Percentiles rank a stretch among this genome's conserved stretches.
These are phyloP conservation scores for Boletus pseudo-olivaceus DNA, from an alignment of 768 basidiomycete species.

Conservation along the genomic window DNA sequence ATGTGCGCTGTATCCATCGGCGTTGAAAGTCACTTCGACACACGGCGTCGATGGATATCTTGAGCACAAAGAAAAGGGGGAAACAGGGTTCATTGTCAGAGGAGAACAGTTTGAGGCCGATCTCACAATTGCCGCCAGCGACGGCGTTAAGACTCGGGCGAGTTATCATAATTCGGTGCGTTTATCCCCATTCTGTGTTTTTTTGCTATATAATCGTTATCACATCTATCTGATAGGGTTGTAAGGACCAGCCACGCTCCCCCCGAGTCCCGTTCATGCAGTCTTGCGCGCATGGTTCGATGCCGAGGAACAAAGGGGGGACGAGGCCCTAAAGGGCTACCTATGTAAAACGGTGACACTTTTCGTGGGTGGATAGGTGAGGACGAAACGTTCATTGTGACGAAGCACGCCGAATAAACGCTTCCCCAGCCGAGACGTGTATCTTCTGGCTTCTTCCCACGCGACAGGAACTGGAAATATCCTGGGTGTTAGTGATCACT, in stretches of 20 bases:
- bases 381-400: not conserved
- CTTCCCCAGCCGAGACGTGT: slow-evolving; percentile 10
- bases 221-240: slow-evolving; percentile 12
- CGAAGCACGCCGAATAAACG: not conserved
- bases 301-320: slow-evolving; percentile 13
- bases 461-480: not conserved
- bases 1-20: slow-evolving; percentile 20
- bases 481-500: not conserved
- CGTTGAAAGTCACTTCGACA: slow-evolving; percentile 18
- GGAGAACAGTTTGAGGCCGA: slow-evolving; percentile 10
- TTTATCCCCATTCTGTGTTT: slow-evolving; percentile 1
- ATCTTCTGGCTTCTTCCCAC: slow-evolving; percentile 16
- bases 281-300: slow-evolving; percentile 25
- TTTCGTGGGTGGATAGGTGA: slow-evolving; percentile 21
- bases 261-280: no score
- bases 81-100: slow-evolving; percentile 13
- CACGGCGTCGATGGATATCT: slow-evolving; percentile 18
- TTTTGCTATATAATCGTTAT: not conserved
- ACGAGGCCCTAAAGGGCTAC: slow-evolving; percentile 13
- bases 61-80: slow-evolving; percentile 9
- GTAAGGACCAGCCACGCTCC: slow-evolving; percentile 4
- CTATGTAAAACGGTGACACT: slow-evolving; percentile 8
- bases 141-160: slow-evolving; percentile 23
- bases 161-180: slow-evolving; percentile 17
- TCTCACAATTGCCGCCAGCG: slow-evolving; percentile 24